phyloP scores from a whole-genome alignment of 2,329 filamentous ascomycete genomes.

The Leptographium procerum region DNA sequence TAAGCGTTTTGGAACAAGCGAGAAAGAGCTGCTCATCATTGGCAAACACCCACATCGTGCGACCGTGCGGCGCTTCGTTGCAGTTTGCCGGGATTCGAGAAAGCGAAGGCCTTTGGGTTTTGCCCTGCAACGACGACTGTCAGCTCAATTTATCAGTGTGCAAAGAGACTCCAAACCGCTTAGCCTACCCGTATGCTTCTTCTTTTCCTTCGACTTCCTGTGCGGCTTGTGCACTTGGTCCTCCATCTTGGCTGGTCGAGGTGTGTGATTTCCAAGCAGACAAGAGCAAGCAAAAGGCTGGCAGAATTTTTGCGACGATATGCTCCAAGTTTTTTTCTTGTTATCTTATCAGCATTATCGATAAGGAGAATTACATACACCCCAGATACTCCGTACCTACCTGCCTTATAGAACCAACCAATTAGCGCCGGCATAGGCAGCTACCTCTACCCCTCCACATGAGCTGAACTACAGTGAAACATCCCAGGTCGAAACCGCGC shows the following conservation, averaged over 20 bases:
- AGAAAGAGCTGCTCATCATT: background rate
- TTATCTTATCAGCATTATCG: slow-evolving; percentile 9
- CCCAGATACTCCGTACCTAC: no score
- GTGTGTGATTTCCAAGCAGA: background rate
- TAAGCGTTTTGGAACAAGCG: background rate
- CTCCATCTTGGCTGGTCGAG: slow-evolving; percentile 47
- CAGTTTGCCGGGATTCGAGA: slow-evolving; percentile 69
- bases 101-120: slow-evolving; percentile 87
- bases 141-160: slow-evolving; percentile 5
- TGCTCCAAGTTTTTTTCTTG: slow-evolving; percentile 5
- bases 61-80: slow-evolving; percentile 63
- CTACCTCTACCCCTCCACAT: background rate
- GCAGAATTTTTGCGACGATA: slow-evolving; percentile 7
- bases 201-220: slow-evolving; percentile 81
- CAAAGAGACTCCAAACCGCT: background rate
- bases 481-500: background rate
- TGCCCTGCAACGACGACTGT: slow-evolving; percentile 38
- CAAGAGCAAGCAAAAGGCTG: background rate
- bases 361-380: no score
- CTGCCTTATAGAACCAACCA: background rate
- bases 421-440: background rate
- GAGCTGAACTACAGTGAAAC: background rate
- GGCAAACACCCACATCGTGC: slow-evolving; percentile 44
- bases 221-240: slow-evolving; percentile 79
- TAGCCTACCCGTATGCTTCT: slow-evolving; percentile 49